phyloP scores from a whole-genome alignment of 2,329 filamentous ascomycete species.

The Lasiodiplodia sp. region DNA sequence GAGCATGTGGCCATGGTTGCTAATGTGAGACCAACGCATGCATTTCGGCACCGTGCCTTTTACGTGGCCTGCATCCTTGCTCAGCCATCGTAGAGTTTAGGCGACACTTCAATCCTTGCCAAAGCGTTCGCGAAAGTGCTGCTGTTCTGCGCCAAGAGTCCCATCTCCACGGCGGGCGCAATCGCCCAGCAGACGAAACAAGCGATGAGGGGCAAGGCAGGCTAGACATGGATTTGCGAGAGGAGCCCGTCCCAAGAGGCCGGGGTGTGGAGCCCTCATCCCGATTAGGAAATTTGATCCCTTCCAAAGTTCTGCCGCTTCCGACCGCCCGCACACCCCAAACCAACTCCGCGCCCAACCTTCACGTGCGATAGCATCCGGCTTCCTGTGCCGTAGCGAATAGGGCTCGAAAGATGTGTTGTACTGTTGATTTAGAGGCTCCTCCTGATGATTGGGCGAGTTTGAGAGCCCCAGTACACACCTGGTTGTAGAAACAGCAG shows the following conservation, averaged over 20 bases:
- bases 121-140: not conserved
- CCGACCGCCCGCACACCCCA: not conserved
- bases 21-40: not conserved
- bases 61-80: not conserved
- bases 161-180: too few relatives aligned
- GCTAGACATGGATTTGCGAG: not conserved
- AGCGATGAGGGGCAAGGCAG: not conserved
- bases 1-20: not conserved
- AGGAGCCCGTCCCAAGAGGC: not conserved
- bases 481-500: too few relatives aligned
- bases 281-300: slow-evolving; percentile 24
- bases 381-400: not conserved
- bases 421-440: not conserved
- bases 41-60: not conserved
- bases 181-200: not conserved
- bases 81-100: not conserved
- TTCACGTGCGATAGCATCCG: not conserved
- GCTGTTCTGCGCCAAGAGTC: not conserved
- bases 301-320: slow-evolving; percentile 1
- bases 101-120: not conserved
- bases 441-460: not conserved
- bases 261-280: slow-evolving; percentile 13
- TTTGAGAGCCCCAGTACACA: not conserved
- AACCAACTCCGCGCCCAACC: not conserved
- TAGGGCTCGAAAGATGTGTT: not conserved